Conservation (phyloP, 495 filamentous ascomycete genomes). For the Penicillium paradoxum region DNA sequence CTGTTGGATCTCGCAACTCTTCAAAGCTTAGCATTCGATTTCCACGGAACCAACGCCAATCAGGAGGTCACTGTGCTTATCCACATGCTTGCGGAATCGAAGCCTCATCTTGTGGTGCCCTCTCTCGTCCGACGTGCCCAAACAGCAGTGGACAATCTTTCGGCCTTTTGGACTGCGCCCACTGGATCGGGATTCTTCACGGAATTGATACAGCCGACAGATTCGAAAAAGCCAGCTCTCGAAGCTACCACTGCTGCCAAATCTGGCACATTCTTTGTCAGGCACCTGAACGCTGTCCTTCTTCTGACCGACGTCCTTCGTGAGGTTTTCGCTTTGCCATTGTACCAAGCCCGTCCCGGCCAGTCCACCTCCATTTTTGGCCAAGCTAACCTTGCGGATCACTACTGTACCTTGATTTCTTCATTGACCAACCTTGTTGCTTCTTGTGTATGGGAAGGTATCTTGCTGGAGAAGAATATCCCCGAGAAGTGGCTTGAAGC, state of each 20-base stretch:
- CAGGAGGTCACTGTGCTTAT: constrained; percentile 68
- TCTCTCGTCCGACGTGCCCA: constrained; percentile 73
- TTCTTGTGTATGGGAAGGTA: constrained; percentile 78
- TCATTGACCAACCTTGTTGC: constrained; percentile 72
- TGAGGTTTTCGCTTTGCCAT: constrained; percentile 61
- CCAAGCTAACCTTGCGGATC: constrained; percentile 74
- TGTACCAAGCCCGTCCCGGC: constrained; percentile 56
- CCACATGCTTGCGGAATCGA: constrained; percentile 74
- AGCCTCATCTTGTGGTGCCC: constrained; percentile 75
- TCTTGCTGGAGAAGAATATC: constrained; percentile 61
- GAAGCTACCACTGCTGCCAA: constrained; percentile 27
- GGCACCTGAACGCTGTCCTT: constrained; percentile 70
- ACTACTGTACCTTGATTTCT: constrained; percentile 62
- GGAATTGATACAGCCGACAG: constrained; percentile 44
- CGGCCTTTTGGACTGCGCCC: constrained; percentile 54
- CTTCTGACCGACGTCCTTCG: constrained; percentile 66
- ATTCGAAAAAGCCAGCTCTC: constrained; percentile 19
- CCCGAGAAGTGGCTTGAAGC: constrained; percentile 64
- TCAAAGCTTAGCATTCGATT: constrained; percentile 70
- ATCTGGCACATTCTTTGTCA: constrained; percentile 68
- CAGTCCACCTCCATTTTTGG: constrained; percentile 53
- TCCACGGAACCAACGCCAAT: constrained; percentile 59
- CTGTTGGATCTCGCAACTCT: constrained; percentile 79
- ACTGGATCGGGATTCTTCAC: constrained; percentile 60
- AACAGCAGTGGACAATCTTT: constrained; percentile 58